Base-by-base conservation (phyloP, 768 basidiomycete genomes). In the Sporobolomyces pararoseus region DNA sequence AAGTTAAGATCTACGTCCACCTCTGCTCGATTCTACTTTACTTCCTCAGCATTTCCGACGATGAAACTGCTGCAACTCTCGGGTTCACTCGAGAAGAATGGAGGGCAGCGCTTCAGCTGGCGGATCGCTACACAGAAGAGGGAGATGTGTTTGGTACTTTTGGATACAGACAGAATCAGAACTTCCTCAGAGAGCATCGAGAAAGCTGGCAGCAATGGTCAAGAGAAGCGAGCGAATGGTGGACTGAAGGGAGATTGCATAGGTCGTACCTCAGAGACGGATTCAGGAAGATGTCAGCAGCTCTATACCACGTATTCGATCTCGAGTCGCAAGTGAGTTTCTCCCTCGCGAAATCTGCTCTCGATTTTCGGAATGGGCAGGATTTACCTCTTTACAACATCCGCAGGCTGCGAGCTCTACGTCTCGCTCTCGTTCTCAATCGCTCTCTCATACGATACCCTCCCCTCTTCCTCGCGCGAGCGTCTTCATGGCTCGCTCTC, bases 11-110 rank as follows among this genome's bases (percentile, higher is more conserved):
- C 37, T 25, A 39, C 21, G 35, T 58, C 55, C 4, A 7, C n/a
- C 19, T 58, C 34, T 58, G 55, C 23, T 17, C 55, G 37, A 58
- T 58, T 14, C 21, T 58, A 9, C 55, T 58, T 23, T 58, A 58
- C 35, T 42, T 39, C 39, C 37, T 58, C 13, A 23, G 21, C 37
- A 4, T 39, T 13, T 17, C 37, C 3, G 25, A 42, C n/a, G 29
- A 58, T 16, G 37, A 37, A 25, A 37, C 55, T 6, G 35, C 35
- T 39, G 37, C 13, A 10, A 5, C 37, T 25, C 25, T 58, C 3
- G 55, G 17, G 5, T 58, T 39, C 55, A 58, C 7, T 7, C 3
- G 2, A 5, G 17, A 25, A 5, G 37, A 58, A 17, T 58, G 55
- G 55, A 16, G 4, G 4, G 21, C 12, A 3, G 55, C 13, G 23